Base-by-base conservation (phyloP, 768 basidiomycete genomes). In the Hebeloma cylindrosporum region DNA sequence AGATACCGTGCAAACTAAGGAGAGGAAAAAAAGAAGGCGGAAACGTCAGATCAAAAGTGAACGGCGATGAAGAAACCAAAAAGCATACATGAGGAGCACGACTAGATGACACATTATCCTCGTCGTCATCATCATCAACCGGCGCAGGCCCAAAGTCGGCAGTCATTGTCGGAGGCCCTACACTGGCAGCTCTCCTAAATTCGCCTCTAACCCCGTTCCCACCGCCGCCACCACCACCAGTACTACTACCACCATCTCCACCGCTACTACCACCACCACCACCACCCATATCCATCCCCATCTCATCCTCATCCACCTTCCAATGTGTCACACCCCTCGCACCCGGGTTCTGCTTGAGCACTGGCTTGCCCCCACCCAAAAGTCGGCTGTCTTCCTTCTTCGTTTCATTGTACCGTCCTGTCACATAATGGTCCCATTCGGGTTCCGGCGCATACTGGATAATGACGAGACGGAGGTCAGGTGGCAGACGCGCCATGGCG, bases 381-480 rank as follows among this genome's bases (percentile, higher is more conserved):
- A 88, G 73, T 51, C 78, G 79, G 10, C 74, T 77, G 58, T 97
- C 93, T 29, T 83, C 81, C 51, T 78, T 78, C 69, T 92, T 92
- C 7, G 92, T 89, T 63, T 96, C 93, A 27, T 79, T 76, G 55
- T 93, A 91, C 26, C 89, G 70, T 4, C 89, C 90, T 2, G 77
- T 80, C 29, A 97, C 91, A 53, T 93, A 99, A 27, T 85, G 79
- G 44, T 92, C 85, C 96, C 96, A 99, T 34, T 82, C 72, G 1
- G 74, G 79, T 36, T 85, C 81, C 3, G 89, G 88, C 22, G 86
- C 85, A 48, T 79, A 82, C 36, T 73, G 70, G 33, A 78, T 72
- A 47, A 96, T 78, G 45, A 73, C 67, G 1, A 74, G 70, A 18
- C 82, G 76, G 17, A 96, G 73, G 22, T 93, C 91, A 11, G 78